phyloP scores from a whole-genome alignment of 176 grass and related monocot genomes.

The Cenchrus americanus region DNA sequence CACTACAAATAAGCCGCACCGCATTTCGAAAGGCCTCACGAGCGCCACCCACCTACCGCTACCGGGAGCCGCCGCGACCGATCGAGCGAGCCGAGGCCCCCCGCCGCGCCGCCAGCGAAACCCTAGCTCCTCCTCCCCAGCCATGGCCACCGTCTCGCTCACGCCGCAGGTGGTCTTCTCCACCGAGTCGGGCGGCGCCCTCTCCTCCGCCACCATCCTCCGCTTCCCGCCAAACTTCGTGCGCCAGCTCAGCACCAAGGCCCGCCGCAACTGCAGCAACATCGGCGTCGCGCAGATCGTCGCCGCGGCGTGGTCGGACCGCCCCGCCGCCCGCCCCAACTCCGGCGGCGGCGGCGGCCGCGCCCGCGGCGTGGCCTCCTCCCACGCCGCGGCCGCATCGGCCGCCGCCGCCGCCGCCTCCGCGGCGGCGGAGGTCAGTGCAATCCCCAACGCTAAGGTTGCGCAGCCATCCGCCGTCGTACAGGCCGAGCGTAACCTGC shows the following conservation, averaged over 20 bases:
- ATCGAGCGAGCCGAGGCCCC: conserved; percentile 20
- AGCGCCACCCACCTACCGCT: conserved; percentile 33
- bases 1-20: conserved; percentile 53
- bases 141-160: conserved; percentile 63
- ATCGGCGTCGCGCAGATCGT: conserved; percentile 99
- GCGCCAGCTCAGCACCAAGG: conserved; percentile 97
- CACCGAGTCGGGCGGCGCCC: conserved; percentile 43
- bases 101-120: conserved; percentile 40
- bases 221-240: conserved; percentile 98
- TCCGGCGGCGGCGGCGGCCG: conserved; percentile 58
- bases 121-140: conserved; percentile 40
- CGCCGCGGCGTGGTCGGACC: conserved; percentile 89
- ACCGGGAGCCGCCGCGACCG: conserved; percentile 36
- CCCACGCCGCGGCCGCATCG: conserved; percentile 50
- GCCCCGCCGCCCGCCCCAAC: conserved; percentile 40
- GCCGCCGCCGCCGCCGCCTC: conserved; percentile 51
- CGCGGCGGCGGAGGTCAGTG: conserved; percentile 51
- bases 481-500: conserved; percentile 60
- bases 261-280: conserved; percentile 99
- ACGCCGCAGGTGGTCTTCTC: conserved; percentile 48
- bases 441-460: conserved; percentile 65
- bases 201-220: conserved; percentile 54
- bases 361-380: conserved; percentile 52
- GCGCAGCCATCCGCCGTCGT: conserved; percentile 58
- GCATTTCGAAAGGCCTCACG: conserved; percentile 47